Percentiles rank a stretch among this genome's conserved stretches.
Conservation (phyloP, 169 alveolate species). For the Eimeria sp. region DNA sequence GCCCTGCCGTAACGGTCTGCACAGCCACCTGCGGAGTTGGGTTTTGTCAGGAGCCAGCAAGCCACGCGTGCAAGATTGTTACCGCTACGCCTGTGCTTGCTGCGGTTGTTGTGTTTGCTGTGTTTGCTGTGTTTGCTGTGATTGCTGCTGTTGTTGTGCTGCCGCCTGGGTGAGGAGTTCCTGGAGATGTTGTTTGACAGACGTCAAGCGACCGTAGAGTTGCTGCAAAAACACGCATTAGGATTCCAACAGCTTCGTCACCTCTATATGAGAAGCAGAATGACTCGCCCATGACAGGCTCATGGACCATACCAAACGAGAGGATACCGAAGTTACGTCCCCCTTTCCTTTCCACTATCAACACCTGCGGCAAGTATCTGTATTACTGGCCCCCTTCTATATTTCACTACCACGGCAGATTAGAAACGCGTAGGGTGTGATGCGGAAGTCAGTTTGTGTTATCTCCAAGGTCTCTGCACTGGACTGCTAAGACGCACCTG, state of each 20-base stretch:
- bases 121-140: not conserved
- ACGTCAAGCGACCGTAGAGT: slow-evolving; percentile 62
- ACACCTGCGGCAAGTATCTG: not conserved
- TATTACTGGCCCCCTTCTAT: not conserved
- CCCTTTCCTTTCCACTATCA: not conserved
- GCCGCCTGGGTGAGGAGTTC: slow-evolving; percentile 26
- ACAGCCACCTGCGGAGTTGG: not conserved
- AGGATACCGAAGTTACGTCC: not conserved
- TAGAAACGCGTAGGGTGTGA: not conserved
- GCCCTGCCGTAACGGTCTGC: not conserved
- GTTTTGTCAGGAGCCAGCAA: not conserved
- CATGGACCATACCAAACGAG: not conserved
- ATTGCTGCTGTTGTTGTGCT: slow-evolving; percentile 42
- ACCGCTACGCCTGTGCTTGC: slow-evolving; percentile 13
- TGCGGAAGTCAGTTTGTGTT: not conserved
- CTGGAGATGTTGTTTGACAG: slow-evolving; percentile 54
- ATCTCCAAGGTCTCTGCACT: not conserved
- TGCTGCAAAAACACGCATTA: slow-evolving; percentile 27
- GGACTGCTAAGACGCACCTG: slow-evolving; percentile 15
- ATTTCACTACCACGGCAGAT: not conserved
- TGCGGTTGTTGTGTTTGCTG: slow-evolving; percentile 30
- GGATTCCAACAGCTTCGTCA: not conserved
- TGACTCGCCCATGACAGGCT: not conserved
- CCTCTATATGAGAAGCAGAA: not conserved
- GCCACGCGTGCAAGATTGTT: not conserved